These are phyloP conservation scores for Penicillium sp. DNA, from an alignment of 2,329 filamentous ascomycete genomes.

Conservation along the genomic window DNA sequence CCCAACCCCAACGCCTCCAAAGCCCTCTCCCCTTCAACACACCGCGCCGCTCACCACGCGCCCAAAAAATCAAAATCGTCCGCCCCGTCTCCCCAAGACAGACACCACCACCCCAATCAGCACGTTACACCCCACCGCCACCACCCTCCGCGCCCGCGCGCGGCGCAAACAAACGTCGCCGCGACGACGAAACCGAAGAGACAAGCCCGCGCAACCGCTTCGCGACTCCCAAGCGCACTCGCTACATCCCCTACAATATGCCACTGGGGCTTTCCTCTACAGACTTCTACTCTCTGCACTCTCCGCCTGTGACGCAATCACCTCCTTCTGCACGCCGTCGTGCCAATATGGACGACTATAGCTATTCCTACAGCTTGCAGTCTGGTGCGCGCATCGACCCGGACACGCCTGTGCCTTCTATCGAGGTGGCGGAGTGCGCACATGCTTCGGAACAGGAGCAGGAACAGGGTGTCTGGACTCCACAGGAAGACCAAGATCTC, in stretches of 20 bases:
- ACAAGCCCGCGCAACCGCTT: conserved; percentile 24
- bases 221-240: conserved; percentile 46
- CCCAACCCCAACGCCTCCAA: conserved; percentile 37
- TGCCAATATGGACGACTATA: conserved; percentile 2
- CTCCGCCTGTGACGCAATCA: conserved; percentile 34
- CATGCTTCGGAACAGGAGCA: conserved; percentile 13
- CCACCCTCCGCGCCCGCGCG: conserved; percentile 30
- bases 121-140: conserved; percentile 20
- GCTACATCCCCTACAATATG: conserved; percentile 43
- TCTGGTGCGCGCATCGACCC: conserved; percentile 25
- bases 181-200: conserved; percentile 26
- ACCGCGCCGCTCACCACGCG: conserved; percentile 27
- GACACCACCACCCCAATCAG: conserved; percentile 19
- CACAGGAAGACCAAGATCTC: conserved; percentile 42
- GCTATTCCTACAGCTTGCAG: conserved; percentile 5
- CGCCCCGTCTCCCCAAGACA: conserved; percentile 21
- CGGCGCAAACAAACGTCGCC: conserved; percentile 41
- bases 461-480: conserved; percentile 32
- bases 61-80: conserved; percentile 25
- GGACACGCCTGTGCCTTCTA: conserved; percentile 37
- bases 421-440: conserved; percentile 27
- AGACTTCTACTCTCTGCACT: conserved; percentile 45
- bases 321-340: conserved; percentile 26
- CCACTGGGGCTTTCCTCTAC: conserved; percentile 43
- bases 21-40: conserved; percentile 38